phyloP scores from a whole-genome alignment of 2,329 filamentous ascomycete species.

The Didymella pinodella region DNA sequence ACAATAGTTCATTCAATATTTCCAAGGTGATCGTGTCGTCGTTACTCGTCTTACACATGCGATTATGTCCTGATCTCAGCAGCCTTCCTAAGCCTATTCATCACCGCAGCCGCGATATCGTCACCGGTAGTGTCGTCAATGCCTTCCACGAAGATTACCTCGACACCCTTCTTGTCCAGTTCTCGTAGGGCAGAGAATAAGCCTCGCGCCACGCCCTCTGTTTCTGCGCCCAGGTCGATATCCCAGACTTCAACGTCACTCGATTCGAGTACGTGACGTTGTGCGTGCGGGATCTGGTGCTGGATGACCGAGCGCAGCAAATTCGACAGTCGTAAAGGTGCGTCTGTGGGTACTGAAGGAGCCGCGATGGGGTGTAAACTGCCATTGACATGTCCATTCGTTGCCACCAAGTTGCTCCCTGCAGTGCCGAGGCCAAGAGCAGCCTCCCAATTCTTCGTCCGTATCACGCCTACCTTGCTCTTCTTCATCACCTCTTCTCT shows the following conservation, averaged over 20 bases:
- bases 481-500: constrained; percentile 40
- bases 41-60: not conserved
- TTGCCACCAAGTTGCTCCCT: not conserved
- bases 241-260: constrained; percentile 62
- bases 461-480: constrained; percentile 53
- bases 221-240: constrained; percentile 74
- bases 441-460: constrained; percentile 39
- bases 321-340: constrained; percentile 34
- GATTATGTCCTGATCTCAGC: constrained; percentile 43
- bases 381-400: constrained; percentile 26
- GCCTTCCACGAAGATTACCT: constrained; percentile 90
- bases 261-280: constrained; percentile 26
- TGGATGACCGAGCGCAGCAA: constrained; percentile 47
- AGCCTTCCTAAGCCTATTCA: constrained; percentile 61
- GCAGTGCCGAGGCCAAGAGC: constrained; percentile 30
- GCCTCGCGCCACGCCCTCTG: constrained; percentile 79
- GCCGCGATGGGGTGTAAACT: constrained; percentile 2
- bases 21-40: not conserved
- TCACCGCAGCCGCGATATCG: constrained; percentile 77
- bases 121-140: constrained; percentile 72
- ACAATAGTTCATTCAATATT: not conserved
- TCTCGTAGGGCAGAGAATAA: constrained; percentile 88
- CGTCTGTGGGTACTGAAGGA: not conserved
- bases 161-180: constrained; percentile 79
- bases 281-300: constrained; percentile 44